Percentiles rank a stretch among this genome's conserved stretches.
phyloP scores from a whole-genome alignment of 768 basidiomycete genomes.

The Naganishia vaughanmartiniae region DNA sequence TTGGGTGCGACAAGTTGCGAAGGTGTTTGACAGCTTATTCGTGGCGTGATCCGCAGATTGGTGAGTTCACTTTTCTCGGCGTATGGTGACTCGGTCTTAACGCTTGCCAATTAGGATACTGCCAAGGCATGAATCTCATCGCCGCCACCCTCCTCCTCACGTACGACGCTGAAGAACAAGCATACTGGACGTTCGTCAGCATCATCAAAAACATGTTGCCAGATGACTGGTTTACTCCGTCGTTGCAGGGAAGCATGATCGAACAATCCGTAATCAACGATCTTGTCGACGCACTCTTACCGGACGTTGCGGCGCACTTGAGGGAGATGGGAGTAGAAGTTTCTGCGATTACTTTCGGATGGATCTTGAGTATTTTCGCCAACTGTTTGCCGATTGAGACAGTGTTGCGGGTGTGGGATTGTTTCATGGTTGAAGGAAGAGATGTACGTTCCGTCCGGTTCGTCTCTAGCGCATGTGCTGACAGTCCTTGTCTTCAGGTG shows the following conservation, averaged over 20 bases:
- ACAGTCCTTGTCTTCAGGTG: conserved; percentile 31
- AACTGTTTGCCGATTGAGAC: conserved; percentile 97
- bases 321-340: conserved; percentile 80
- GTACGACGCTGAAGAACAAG: conserved; percentile 92
- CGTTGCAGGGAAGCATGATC: conserved; percentile 84
- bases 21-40: conserved; percentile 89
- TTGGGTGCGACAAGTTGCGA: conserved; percentile 85
- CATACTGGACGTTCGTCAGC: conserved; percentile 88
- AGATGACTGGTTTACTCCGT: conserved; percentile 88
- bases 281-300: conserved; percentile 73
- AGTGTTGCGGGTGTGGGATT: conserved; percentile 91
- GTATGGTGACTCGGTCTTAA: background rate
- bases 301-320: conserved; percentile 73
- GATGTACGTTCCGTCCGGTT: conserved; percentile 54
- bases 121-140: conserved; percentile 70
- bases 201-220: conserved; percentile 87
- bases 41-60: conserved; percentile 88
- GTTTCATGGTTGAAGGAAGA: conserved; percentile 87
- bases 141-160: conserved; percentile 90
- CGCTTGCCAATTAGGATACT: conserved; percentile 1
- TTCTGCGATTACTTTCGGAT: conserved; percentile 93
- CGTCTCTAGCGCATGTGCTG: background rate
- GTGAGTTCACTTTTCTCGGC: conserved; percentile 63
- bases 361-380: conserved; percentile 95
- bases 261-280: conserved; percentile 88